Evolutionary conservation across 2,329 filamentous ascomycete genomes (phyloP).

Genomic region (Myriosclerotinia scirpicola): DNA sequence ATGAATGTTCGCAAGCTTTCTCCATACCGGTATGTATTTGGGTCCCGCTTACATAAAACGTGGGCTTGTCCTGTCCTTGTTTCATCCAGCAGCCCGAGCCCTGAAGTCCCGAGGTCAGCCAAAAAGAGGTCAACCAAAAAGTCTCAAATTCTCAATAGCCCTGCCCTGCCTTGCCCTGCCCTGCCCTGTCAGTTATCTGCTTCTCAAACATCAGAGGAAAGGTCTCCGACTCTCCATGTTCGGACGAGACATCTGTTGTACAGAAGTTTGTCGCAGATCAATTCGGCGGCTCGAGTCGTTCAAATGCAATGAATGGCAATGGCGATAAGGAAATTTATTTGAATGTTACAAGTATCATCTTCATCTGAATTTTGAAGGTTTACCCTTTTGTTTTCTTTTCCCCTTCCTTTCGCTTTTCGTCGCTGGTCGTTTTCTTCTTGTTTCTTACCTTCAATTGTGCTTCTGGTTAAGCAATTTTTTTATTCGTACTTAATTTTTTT

Average conservation of each 20-base stretch:
- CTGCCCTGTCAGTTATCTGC: neutral
- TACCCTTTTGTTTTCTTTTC: neutral
- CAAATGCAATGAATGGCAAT: neutral
- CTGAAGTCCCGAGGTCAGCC: too few species aligned
- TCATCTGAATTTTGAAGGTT: conserved; percentile 1
- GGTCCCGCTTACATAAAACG: neutral
- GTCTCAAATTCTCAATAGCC: neutral
- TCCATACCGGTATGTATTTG: too few species aligned
- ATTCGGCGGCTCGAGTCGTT: neutral
- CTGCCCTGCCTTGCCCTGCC: too few species aligned
- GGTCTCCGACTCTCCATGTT: neutral
- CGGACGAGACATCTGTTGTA: neutral
- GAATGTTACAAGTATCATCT: neutral
- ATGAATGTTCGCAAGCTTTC: neutral
- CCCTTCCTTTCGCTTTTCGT: neutral
- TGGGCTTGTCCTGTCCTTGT: neutral
- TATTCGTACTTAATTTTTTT: neutral
- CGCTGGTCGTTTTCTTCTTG: neutral
- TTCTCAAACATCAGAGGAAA: conserved; percentile 8
- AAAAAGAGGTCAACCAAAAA: too few species aligned
- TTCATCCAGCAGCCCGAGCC: neutral
- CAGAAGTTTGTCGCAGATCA: neutral
- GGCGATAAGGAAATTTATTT: neutral
- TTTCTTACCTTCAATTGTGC: neutral
- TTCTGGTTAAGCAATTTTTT: neutral